Percentiles rank a stretch among this genome's conserved stretches.
These are phyloP conservation scores for Alternaria sp. DNA, from an alignment of 2,329 filamentous ascomycete species.

Conservation along the genomic window DNA sequence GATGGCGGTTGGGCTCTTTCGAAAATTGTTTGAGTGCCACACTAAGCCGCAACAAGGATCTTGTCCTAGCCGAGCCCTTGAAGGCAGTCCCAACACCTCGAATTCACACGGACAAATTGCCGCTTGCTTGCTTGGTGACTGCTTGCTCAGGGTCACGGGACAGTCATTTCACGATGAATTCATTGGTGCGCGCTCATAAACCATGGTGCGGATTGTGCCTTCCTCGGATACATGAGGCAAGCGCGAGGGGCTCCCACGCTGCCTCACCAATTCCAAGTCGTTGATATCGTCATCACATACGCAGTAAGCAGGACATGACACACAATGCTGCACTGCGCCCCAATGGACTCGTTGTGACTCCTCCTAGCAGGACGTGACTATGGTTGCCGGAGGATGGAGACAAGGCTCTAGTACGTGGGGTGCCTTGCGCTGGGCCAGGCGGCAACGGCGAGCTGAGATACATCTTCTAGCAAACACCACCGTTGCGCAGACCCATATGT, in stretches of 20 bases:
- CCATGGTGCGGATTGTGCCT: background rate
- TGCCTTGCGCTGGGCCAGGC: background rate
- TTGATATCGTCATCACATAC: conserved; percentile 21
- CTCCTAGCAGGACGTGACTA: conserved; percentile 10
- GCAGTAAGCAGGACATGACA: conserved; percentile 13
- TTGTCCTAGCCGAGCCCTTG: conserved; percentile 17
- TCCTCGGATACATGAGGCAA: conserved; percentile 9
- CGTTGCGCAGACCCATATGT: conserved; percentile 10
- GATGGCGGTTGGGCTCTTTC: conserved; percentile 18
- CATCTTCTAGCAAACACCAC: conserved; percentile 17
- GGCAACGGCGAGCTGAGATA: background rate
- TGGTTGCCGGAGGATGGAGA: background rate
- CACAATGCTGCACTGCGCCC: conserved; percentile 17
- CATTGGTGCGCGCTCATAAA: background rate
- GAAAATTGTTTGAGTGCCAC: conserved; percentile 36
- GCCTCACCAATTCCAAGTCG: conserved; percentile 11
- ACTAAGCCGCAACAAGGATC: conserved; percentile 24
- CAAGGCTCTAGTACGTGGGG: background rate
- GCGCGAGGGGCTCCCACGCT: conserved; percentile 11
- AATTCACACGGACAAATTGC: background rate
- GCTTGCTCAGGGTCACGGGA: background rate
- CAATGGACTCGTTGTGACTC: conserved; percentile 18
- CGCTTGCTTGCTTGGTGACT: background rate
- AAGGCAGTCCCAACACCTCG: conserved; percentile 11
- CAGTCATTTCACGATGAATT: background rate